Evolutionary conservation across 192 early-diverging fungal species (phyloP), one percentile per base, ranked within the genome.

Genomic region (Linderina pennispora): DNA sequence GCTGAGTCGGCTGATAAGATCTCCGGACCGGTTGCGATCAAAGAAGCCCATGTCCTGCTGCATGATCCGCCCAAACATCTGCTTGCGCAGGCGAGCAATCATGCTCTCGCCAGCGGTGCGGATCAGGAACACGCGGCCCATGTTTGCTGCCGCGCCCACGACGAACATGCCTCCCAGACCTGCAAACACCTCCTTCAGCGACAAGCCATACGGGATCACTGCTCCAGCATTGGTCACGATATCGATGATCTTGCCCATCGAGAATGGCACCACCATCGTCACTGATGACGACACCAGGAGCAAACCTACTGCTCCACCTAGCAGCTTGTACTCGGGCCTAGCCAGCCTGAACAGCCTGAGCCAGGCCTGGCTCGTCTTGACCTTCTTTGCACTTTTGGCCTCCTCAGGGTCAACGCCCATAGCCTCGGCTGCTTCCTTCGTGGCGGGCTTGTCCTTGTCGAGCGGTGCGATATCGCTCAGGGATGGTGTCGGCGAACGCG

Each of bases 1-100:
- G 23, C 84, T 81, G 40, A 94, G 65, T 17, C 89, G 80, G 23
- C 83, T 87, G 14, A 89, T 78, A 18, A 94, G 75, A 43, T 89
- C 89, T 28, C 89, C 89, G 23, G 72, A 67, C 28, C 67, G 65
- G 59, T 80, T 73, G 41, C 48, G 53, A 49, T 85, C 83, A 45
- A 83, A 83, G 37, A 83, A 85, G 7, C 51, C 63, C 47, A 81
- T 69, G 35, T 85, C 83, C 54, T 81, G 79, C 25, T 33, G 62
- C 39, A 85, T 62, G 18, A 85, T 61, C 13, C 75, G 66, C 8
- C 40, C 48, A 40, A 83, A 85, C 3, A 82, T 43, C 18, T 64
- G 61, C 26, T 45, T 26, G 14, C 72, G 64, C 43, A 85, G 41
- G 15, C 82, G 65, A 25, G 62, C 55, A 13, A 78, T 68, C 32